Base-by-base conservation (phyloP, 2,329 filamentous ascomycete genomes). In the Teratosphaeria gauchensis region DNA sequence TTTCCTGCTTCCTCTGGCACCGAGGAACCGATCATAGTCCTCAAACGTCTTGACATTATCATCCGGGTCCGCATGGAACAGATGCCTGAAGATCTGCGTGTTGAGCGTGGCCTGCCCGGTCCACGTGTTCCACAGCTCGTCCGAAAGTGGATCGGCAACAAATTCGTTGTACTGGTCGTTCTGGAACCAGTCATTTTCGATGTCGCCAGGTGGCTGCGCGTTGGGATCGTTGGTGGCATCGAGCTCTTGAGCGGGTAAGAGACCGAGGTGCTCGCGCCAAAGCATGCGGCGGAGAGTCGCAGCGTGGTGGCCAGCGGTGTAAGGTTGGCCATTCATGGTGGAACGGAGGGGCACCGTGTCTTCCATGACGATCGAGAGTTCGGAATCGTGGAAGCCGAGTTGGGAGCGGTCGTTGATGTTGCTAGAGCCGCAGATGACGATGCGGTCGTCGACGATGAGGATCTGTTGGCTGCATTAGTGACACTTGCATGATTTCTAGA, bases 391-490 rank as follows among this genome's bases (percentile, higher is more conserved):
- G 65, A 87, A 84, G 14, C 92, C 92, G 4, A 94, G 77, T 73
- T 96, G 92, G 55, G 89, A 85, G 58, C 92, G 87, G 71, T 97
- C 92, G 72, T 96, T 97, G 67, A 96, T 80, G 73, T 96, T 97
- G 63, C 69, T 72, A 30, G 69, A 72, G 52, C 72, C 72, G 70
- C 90, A 94, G 56, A 96, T 84, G 1, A 89, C 90, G 54, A 90
- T 82, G 57, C 85, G 84, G 72, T 97, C 92, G 70, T 97, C 92
- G 1, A 87, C 88, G 65, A 96, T 92, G 64, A 94, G 81, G 57
- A 80, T 73, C 70, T 72, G 54, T n/a, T 53, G 48, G 19, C 33
- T 1, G 3, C 8, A 19, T 64, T 54, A 60, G 61, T 58, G n/a
- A 2, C 51, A 6, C 9, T 2, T 48, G 35, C 21, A 54, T 24